Percentiles rank a stretch among this genome's conserved stretches.
These are phyloP conservation scores for Trichoderma citrinoviride DNA, from an alignment of 2,329 filamentous ascomycete genomes.

Conservation along the genomic window DNA sequence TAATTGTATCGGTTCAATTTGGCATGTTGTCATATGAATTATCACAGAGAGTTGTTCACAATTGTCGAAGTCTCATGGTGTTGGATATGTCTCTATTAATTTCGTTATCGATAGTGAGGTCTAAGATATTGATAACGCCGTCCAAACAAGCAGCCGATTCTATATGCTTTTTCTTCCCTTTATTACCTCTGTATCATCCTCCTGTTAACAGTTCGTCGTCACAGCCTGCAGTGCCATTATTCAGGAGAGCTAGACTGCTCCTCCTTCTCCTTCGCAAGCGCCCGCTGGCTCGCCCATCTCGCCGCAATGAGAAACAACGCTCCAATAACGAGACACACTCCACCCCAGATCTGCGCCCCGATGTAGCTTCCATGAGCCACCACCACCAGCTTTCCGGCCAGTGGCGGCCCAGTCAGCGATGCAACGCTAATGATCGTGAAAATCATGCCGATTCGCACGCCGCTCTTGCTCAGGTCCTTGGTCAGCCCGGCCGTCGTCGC, in stretches of 20 bases:
- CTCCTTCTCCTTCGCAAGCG: slow-evolving; percentile 21
- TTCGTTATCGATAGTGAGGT: slow-evolving; percentile 10
- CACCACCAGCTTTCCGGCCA: slow-evolving; percentile 51
- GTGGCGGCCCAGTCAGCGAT: slow-evolving; percentile 52
- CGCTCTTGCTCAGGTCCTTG: slow-evolving; percentile 51
- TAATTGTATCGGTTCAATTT: too few species aligned
- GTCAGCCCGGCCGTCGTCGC: slow-evolving; percentile 48
- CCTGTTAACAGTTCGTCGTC: background rate
- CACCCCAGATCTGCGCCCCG: slow-evolving; percentile 53
- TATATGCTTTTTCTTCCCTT: background rate
- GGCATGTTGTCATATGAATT: too few species aligned
- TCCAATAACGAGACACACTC: slow-evolving; percentile 44
- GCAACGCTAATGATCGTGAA: slow-evolving; percentile 57
- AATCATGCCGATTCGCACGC: slow-evolving; percentile 58
- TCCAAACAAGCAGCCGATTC: background rate
- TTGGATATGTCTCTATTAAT: background rate
- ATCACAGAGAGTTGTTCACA: background rate
- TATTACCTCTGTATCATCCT: background rate
- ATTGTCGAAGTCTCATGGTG: background rate
- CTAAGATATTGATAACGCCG: background rate
- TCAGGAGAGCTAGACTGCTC: background rate
- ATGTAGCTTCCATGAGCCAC: slow-evolving; percentile 44
- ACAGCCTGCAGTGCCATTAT: background rate
- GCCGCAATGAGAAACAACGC: slow-evolving; percentile 42
- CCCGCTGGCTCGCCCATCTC: slow-evolving; percentile 33